A percentile compares a stretch with the other conserved stretches of the same genome.
phyloP scores from a whole-genome alignment of 805 yeast species.

The Teunomyces gatunensis region DNA sequence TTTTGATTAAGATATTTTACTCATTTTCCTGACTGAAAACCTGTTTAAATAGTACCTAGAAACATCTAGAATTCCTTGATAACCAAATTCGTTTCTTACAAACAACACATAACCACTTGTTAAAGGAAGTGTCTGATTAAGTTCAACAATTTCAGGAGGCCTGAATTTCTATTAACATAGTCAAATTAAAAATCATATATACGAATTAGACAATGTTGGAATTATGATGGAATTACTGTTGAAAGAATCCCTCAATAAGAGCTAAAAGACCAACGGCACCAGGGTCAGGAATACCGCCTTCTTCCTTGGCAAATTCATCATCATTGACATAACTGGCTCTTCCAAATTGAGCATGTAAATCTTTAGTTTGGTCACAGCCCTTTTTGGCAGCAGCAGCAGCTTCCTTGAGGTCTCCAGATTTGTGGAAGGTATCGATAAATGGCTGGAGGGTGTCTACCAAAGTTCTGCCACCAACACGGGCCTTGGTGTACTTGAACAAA shows the following conservation, averaged over 20 bases:
- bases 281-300: slow-evolving; percentile 88
- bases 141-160: too few relatives aligned
- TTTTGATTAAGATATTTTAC: too few relatives aligned
- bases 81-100: too few relatives aligned
- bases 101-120: too few relatives aligned
- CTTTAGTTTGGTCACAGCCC: slow-evolving; percentile 76
- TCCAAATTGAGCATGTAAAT: slow-evolving; percentile 82
- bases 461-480: slow-evolving; percentile 86
- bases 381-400: slow-evolving; percentile 69
- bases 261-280: slow-evolving; percentile 88
- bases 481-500: slow-evolving; percentile 81
- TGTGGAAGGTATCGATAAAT: slow-evolving; percentile 61
- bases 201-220: background rate
- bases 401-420: slow-evolving; percentile 48
- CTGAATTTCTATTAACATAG: too few relatives aligned
- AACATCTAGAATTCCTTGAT: too few relatives aligned
- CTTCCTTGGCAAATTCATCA: slow-evolving; percentile 51
- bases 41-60: too few relatives aligned
- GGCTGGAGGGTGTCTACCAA: slow-evolving; percentile 88
- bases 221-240: slow-evolving; percentile 1
- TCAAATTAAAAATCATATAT: background rate
- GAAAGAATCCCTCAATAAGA: slow-evolving; percentile 44
- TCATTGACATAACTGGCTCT: slow-evolving; percentile 86
- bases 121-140: too few relatives aligned
- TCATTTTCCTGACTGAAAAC: too few relatives aligned